Evolutionary conservation across 1,284 basidiomycete genomes (phyloP), one percentile per base, ranked within the genome.

Genomic region (Rhodotorula glutinis): DNA sequence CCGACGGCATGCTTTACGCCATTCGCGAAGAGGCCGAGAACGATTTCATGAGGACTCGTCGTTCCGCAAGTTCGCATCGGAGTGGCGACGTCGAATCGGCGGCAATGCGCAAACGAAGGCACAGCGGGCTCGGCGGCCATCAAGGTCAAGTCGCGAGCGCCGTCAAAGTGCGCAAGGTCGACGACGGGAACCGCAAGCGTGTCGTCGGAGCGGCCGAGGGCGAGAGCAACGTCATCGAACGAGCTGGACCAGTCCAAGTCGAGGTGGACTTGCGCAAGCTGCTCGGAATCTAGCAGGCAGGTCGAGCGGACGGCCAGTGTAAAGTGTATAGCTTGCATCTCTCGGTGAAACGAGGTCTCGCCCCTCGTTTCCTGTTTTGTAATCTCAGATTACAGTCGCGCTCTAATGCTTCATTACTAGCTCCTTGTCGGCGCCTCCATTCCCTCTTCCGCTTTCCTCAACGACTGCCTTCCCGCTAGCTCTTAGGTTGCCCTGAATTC

Each of bases 201-300:
- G 23, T 23, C 23, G 53, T 17, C 17, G 30, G 19, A 10, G 53
- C 33, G 9, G 52, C 21, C n/a, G 52, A 21, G 41, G 14, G 27
- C 33, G 30, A 16, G 14, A 16, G 7, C 14, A 16, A 44, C 43
- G 43, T 19, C 21, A 4, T 10, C 43, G 43, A n/a, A 16, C 38
- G 25, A 21, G 33, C 13, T 25, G 49, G 43, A 25, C 8, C 13
- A 25, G 51, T 44, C 23, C 17, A 51, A 38, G 61, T 62, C 47
- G 55, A 62, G 44, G 60, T 62, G 11, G 60, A 63, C 25, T 25
- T 63, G 49, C n/a, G 27, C 14, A 44, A 44, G 61, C 30, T 63
- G 55, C 38, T 63, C 27, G 47, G 61, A 14, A 19, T 57, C 54
- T 56, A 29, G 23, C 3, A 23, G n/a, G 21, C 13, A 23, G 46